Conservation (phyloP, 2,329 filamentous ascomycete species). For the Decorospora gaudefroyi region DNA sequence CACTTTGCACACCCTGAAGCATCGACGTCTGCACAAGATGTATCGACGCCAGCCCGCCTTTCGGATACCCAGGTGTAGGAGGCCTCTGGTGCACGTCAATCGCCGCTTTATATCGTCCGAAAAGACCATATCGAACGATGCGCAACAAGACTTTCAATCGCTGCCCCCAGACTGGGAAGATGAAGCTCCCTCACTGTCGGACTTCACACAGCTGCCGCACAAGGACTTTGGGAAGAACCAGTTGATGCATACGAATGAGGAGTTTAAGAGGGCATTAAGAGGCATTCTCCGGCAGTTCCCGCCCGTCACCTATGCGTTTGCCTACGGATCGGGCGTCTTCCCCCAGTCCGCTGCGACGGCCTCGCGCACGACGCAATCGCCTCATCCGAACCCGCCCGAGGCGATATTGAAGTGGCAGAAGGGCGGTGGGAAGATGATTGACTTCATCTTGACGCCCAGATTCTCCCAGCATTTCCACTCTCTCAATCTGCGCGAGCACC, state of each 20-base stretch:
- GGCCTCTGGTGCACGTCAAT: slow-evolving; percentile 28
- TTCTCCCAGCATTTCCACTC: slow-evolving; percentile 97
- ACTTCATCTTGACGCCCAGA: slow-evolving; percentile 95
- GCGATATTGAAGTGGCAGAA: slow-evolving; percentile 84
- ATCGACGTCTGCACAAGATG: slow-evolving; percentile 35
- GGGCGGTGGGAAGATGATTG: slow-evolving; percentile 92
- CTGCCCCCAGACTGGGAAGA: slow-evolving; percentile 72
- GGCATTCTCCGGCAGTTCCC: slow-evolving; percentile 92
- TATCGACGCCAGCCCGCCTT: slow-evolving; percentile 37
- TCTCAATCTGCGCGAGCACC: slow-evolving; percentile 84
- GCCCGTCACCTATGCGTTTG: slow-evolving; percentile 94
- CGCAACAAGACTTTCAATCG: slow-evolving; percentile 31
- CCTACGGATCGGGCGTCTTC: slow-evolving; percentile 96
- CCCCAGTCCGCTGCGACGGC: slow-evolving; percentile 66
- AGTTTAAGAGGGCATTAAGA: slow-evolving; percentile 89
- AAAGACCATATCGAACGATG: slow-evolving; percentile 24
- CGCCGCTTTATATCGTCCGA: slow-evolving; percentile 37
- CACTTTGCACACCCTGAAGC: slow-evolving; percentile 28
- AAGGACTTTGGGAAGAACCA: slow-evolving; percentile 91
- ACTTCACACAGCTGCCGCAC: slow-evolving; percentile 76
- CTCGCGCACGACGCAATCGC: slow-evolving; percentile 60
- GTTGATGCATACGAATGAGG: slow-evolving; percentile 88
- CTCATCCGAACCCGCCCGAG: slow-evolving; percentile 80
- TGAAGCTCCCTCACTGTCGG: slow-evolving; percentile 69
- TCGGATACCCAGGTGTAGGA: slow-evolving; percentile 36